Conservation (phyloP, 768 basidiomycete genomes). For the Russula ochroleuca region DNA sequence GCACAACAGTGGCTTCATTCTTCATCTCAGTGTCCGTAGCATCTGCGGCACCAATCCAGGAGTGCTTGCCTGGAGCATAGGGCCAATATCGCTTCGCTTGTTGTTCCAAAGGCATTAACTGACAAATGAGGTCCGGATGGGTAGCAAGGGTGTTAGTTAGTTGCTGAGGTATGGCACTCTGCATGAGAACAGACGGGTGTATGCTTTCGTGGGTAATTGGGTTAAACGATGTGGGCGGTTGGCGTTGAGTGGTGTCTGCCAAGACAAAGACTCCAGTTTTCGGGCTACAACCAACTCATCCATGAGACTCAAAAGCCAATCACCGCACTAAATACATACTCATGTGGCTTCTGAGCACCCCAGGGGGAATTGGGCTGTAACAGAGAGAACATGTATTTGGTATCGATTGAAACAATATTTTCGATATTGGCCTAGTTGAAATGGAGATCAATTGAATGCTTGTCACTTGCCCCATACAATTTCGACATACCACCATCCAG, state of each 20-base stretch:
- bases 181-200: slow-evolving; percentile 22
- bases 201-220: slow-evolving; percentile 19
- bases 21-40: background rate
- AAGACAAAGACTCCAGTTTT: slow-evolving; percentile 18
- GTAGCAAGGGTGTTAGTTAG: slow-evolving; percentile 1
- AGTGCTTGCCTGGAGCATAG: background rate
- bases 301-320: background rate
- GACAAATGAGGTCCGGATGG: slow-evolving; percentile 16
- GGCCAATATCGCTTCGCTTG: slow-evolving; percentile 12
- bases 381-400: slow-evolving; percentile 47
- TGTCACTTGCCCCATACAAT: background rate
- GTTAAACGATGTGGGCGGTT: slow-evolving; percentile 7
- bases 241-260: slow-evolving; percentile 12
- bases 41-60: background rate
- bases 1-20: background rate
- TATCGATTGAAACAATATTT: slow-evolving; percentile 53
- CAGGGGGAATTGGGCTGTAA: slow-evolving; percentile 51
- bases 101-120: slow-evolving; percentile 18
- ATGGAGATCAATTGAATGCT: slow-evolving; percentile 6
- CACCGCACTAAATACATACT: slow-evolving; percentile 38
- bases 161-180: slow-evolving; percentile 11
- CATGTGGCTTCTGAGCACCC: slow-evolving; percentile 59
- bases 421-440: slow-evolving; percentile 49
- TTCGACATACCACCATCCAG: slow-evolving; percentile 58
- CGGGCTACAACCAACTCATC: slow-evolving; percentile 38